phyloP scores from a whole-genome alignment of 2,329 filamentous ascomycete genomes.

The Penicillium carneum region DNA sequence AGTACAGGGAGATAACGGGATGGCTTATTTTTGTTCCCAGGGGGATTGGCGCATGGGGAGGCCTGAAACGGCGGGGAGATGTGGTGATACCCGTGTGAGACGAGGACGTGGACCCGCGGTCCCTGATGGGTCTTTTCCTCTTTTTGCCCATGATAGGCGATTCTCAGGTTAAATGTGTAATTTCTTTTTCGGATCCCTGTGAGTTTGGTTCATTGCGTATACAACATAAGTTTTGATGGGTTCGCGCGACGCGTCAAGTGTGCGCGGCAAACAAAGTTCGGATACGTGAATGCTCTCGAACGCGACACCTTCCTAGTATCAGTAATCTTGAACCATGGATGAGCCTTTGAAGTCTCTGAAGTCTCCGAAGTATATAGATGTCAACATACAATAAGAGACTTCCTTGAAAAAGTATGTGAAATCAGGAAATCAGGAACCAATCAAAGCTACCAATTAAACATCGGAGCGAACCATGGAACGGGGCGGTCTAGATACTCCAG shows the following conservation, averaged over 20 bases:
- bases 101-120: conserved; percentile 24
- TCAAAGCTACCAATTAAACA: conserved; percentile 11
- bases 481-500: conserved; percentile 32
- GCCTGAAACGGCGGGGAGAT: conserved; percentile 31
- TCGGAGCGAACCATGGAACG: conserved; percentile 29
- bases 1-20: conserved; percentile 73
- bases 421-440: conserved; percentile 8
- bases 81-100: conserved; percentile 40
- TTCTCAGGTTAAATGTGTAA: not conserved
- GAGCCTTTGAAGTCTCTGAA: too few species aligned
- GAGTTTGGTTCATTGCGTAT: not conserved
- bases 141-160: conserved; percentile 49
- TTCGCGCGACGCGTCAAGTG: conserved; percentile 20
- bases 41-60: conserved; percentile 15
- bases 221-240: not conserved
- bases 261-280: not conserved
- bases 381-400: not conserved
- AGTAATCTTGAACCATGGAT: too few species aligned
- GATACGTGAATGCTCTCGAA: not conserved
- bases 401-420: conserved; percentile 1
- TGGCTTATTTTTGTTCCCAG: conserved; percentile 51
- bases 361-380: not conserved
- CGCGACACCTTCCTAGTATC: too few species aligned
- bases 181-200: not conserved
- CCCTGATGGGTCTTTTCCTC: conserved; percentile 51